phyloP scores from a whole-genome alignment of 306 rosid species.

The Prunus padus region DNA sequence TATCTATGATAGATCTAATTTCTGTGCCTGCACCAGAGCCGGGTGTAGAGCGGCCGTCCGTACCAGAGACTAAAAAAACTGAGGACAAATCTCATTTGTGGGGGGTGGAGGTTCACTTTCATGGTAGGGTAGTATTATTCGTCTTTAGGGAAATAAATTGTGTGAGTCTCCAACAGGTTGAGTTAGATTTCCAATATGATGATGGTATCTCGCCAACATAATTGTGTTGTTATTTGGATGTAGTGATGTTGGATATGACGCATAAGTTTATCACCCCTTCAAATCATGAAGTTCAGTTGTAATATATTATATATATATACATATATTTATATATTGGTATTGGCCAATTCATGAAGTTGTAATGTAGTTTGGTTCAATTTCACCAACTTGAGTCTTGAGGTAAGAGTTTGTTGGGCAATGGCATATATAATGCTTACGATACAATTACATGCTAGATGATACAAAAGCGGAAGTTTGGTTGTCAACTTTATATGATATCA shows the following conservation, averaged over 20 bases:
- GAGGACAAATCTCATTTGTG: not conserved
- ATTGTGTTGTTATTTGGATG: slow-evolving; percentile 22
- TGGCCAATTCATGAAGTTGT: too few species aligned
- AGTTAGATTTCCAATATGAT: slow-evolving; percentile 11
- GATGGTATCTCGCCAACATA: slow-evolving; percentile 30
- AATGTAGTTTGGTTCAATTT: not conserved
- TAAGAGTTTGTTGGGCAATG: not conserved
- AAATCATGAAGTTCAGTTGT: not conserved
- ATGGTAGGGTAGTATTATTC: slow-evolving; percentile 2
- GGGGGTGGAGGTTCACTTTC: slow-evolving; percentile 25
- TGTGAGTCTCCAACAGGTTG: slow-evolving; percentile 15
- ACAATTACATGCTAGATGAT: too few species aligned
- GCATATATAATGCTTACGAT: too few species aligned
- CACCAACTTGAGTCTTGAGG: not conserved
- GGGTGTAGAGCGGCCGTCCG: slow-evolving; percentile 32
- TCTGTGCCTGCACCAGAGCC: slow-evolving; percentile 26
- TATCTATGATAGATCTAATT: slow-evolving; percentile 24
- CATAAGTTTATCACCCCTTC: not conserved
- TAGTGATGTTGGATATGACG: slow-evolving; percentile 1
- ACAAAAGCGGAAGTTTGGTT: too few species aligned
- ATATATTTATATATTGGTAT: too few species aligned
- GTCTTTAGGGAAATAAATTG: slow-evolving; percentile 23
- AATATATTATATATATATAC: too few species aligned
- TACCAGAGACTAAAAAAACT: not conserved
- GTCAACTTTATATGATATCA: too few species aligned